phyloP scores from a whole-genome alignment of 2,329 filamentous ascomycete species.

The Fusarium heterosporum region DNA sequence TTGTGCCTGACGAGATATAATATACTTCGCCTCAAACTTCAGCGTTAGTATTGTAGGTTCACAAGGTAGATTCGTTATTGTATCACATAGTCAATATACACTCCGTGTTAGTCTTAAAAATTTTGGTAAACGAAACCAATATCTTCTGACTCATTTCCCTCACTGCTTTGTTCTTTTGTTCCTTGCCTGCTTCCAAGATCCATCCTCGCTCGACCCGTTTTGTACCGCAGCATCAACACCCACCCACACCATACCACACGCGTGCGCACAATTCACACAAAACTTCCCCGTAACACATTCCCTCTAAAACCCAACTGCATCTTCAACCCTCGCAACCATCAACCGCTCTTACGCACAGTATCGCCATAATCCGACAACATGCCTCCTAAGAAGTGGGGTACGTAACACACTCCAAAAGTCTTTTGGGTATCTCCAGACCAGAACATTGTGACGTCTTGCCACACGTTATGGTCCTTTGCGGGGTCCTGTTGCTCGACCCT shows the following conservation, averaged over 20 bases:
- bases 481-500: slow-evolving; percentile 18
- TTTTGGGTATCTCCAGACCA: slow-evolving; percentile 1
- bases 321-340: slow-evolving; percentile 23
- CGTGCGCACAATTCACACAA: slow-evolving; percentile 40
- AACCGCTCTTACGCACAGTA: slow-evolving; percentile 8
- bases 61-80: neutral
- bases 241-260: slow-evolving; percentile 22
- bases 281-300: slow-evolving; percentile 33
- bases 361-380: slow-evolving; percentile 52
- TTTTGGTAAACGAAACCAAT: neutral
- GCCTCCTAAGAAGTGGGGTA: slow-evolving; percentile 60
- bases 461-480: slow-evolving; percentile 24
- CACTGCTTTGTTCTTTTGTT: neutral
- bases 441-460: slow-evolving; percentile 22
- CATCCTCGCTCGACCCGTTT: slow-evolving; percentile 38
- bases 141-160: neutral
- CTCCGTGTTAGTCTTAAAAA: neutral
- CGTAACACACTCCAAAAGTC: slow-evolving; percentile 39
- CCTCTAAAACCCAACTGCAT: slow-evolving; percentile 4
- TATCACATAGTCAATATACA: neutral
- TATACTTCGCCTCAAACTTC: neutral
- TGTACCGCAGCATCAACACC: slow-evolving; percentile 40
- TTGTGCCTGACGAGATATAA: slow-evolving; percentile 2
- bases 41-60: neutral
- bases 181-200: slow-evolving; percentile 23